These are phyloP conservation scores for Dictyostelium firmibasis DNA, from an alignment of 78 protist species.

Conservation along the genomic window DNA sequence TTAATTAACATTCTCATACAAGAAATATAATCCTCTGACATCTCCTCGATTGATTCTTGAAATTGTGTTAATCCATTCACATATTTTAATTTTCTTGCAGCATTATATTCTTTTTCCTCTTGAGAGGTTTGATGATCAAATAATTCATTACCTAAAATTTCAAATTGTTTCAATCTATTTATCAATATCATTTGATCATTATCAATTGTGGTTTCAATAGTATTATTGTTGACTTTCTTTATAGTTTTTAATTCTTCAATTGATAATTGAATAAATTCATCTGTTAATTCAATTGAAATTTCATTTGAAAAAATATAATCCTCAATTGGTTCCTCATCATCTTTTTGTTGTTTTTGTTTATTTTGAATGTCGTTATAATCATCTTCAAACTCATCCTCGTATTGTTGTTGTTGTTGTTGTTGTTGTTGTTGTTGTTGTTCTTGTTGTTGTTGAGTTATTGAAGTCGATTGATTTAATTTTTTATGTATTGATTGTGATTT, in stretches of 20 bases:
- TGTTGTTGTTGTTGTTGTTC: constrained; percentile 16
- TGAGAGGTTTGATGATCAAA: background rate
- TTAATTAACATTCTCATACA: background rate
- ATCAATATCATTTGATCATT: background rate
- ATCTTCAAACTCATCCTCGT: background rate
- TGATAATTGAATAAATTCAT: background rate
- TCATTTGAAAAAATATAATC: constrained; percentile 2
- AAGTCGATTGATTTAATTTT: background rate
- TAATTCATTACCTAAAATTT: background rate
- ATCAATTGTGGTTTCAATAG: background rate
- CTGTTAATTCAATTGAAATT: background rate
- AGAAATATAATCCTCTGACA: background rate
- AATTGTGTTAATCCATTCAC: background rate
- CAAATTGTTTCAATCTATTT: background rate
- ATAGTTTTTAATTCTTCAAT: background rate
- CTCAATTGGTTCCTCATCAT: background rate
- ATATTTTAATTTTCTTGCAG: background rate
- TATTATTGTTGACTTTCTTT: background rate
- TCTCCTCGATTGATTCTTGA: background rate
- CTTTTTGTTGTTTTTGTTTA: background rate
- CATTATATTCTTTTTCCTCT: background rate
- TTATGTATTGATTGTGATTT: background rate
- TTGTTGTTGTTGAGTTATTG: background rate
- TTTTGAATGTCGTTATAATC: background rate
- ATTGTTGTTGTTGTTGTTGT: too few relatives aligned